Evolutionary conservation across 441 rosid species (phyloP), one percentile per base, ranked within the genome.

Genomic region (Mallotus japonicus): DNA sequence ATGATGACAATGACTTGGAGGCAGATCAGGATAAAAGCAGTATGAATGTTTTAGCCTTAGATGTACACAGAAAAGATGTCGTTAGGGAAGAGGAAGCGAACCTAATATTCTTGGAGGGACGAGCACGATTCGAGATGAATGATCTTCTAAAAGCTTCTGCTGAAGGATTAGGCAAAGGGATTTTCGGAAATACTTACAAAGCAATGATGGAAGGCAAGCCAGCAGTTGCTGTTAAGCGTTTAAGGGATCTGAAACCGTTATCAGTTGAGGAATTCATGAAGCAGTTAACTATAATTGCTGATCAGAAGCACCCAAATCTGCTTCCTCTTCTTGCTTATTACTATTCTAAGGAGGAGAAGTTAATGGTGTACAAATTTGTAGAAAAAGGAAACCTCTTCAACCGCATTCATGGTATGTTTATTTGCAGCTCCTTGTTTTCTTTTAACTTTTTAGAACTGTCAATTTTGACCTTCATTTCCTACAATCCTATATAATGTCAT

Each of bases 241-340:
- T 85, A 15, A 77, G 66, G 80, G 79, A 85, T 67, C 71, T 87
- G 82, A 86, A 76, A 71, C 91, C 90, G 24, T 61, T 87, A 60
- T 83, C 72, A 60, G 10, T 20, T 2, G 79, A 84, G 13, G 91
- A 87, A 71, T 83, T 85, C 68, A 73, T 60, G 11, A 82, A 72
- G 80, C 81, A 81, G 15, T 8, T 84, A 67, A 71, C 62, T 14
- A 9, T 70, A 8, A 78, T 87, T 15, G 81, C 78, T 1, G 51
- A 71, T 15, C 79, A 58, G 24, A 83, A 78, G 47, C 90, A 89
- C 73, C 87, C 88, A 0, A 87, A 86, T 82, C 67, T 87, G 82
- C 77, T 85, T 14, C 88, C 93, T 0, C 77, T 81, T 60, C 84
- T 87, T 5, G 91, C 87, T 22, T 84, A 87, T 73, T 86, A 71